phyloP scores from a whole-genome alignment of 441 rosid genomes.

The Metrosideros polymorpha region DNA sequence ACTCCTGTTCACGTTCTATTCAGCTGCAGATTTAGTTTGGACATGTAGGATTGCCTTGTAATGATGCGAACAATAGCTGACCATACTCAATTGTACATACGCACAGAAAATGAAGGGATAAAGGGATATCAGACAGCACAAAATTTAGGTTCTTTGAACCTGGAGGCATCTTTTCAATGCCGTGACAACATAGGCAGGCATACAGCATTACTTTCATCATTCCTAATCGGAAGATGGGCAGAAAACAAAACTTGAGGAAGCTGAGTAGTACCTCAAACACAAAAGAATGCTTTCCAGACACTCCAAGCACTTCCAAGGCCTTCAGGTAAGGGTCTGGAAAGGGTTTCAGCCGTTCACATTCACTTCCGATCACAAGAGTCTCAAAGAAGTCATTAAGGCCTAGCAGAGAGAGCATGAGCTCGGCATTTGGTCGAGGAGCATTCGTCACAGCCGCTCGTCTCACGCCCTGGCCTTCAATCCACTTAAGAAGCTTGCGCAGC shows the following conservation, averaged over 20 bases:
- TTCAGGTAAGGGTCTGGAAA: conserved; percentile 16
- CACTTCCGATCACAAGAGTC: conserved; percentile 3
- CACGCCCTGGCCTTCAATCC: conserved; percentile 7
- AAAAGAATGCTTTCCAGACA: conserved; percentile 10
- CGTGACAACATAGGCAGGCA: neutral
- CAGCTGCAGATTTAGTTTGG: neutral
- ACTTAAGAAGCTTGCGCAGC: conserved; percentile 3
- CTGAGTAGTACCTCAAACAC: conserved; percentile 9
- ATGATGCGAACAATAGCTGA: neutral
- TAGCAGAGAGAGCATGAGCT: neutral
- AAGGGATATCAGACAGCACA: neutral
- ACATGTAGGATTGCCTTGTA: neutral
- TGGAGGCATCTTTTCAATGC: neutral
- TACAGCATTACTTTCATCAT: neutral
- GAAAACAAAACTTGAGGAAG: neutral
- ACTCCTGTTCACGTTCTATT: neutral
- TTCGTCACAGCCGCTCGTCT: conserved; percentile 17
- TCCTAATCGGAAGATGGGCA: neutral
- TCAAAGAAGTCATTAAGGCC: conserved; percentile 8
- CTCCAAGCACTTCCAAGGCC: conserved; percentile 5
- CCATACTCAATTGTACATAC: neutral
- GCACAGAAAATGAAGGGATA: neutral
- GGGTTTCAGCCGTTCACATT: conserved; percentile 12
- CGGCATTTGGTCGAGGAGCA: conserved; percentile 13
- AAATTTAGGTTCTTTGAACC: neutral